phyloP scores from a whole-genome alignment of 2,329 filamentous ascomycete species.

The Fusarium oligoseptatum region DNA sequence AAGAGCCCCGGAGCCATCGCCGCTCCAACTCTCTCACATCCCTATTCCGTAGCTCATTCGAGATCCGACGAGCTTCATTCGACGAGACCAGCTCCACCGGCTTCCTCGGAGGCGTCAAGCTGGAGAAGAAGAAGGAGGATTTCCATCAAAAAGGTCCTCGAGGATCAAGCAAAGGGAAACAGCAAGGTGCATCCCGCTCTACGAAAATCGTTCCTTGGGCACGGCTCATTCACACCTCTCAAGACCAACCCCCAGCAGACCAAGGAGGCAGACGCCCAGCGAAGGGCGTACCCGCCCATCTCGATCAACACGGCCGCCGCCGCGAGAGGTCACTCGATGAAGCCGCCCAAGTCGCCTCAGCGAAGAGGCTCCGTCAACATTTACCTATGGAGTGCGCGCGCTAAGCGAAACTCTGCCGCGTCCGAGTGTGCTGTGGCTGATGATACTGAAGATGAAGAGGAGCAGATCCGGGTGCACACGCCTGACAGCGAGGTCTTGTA shows the following conservation, averaged over 20 bases:
- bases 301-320: conserved; percentile 49
- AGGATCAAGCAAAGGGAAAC: conserved; percentile 44
- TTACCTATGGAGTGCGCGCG: conserved; percentile 46
- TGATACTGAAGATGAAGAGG: conserved; percentile 38
- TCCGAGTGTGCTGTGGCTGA: conserved; percentile 42
- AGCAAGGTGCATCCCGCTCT: conserved; percentile 53
- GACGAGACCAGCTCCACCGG: conserved; percentile 50
- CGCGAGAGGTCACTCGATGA: conserved; percentile 44
- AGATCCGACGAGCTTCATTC: conserved; percentile 50
- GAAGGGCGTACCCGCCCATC: conserved; percentile 54
- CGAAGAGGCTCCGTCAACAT: conserved; percentile 51
- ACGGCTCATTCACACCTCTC: conserved; percentile 47
- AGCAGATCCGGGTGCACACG: conserved; percentile 9
- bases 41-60: conserved; percentile 52
- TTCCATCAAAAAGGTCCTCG: conserved; percentile 47
- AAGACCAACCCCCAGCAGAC: conserved; percentile 41
- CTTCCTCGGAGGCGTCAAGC: conserved; percentile 59
- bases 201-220: conserved; percentile 45
- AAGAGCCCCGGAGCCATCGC: conserved; percentile 43
- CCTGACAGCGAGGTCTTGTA: conserved; percentile 32
- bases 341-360: conserved; percentile 46
- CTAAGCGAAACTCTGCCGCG: conserved; percentile 25
- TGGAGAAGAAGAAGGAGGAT: conserved; percentile 55
- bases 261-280: conserved; percentile 43
- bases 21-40: conserved; percentile 56